Evolutionary conservation across 1,284 basidiomycete genomes (phyloP).

Genomic region (Marasmius oreades): DNA sequence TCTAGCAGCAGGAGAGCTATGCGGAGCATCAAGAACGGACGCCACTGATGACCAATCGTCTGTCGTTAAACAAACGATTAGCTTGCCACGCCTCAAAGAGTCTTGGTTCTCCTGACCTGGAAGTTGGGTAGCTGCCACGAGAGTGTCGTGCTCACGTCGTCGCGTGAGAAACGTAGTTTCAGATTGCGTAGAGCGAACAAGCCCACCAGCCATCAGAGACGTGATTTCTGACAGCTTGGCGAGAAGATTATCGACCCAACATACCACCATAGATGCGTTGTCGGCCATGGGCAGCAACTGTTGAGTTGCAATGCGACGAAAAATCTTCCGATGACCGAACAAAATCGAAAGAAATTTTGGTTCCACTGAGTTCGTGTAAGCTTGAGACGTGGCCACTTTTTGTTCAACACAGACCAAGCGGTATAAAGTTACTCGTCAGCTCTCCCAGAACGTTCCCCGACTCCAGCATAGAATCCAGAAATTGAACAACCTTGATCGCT

Average conservation of each 20-base stretch:
- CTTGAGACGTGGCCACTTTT: constrained; percentile 9
- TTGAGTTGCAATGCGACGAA: constrained; percentile 39
- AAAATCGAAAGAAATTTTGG: constrained; percentile 33
- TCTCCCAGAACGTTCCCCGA: not conserved
- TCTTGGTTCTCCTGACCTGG: constrained; percentile 43
- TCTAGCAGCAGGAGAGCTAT: constrained; percentile 54
- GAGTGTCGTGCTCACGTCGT: constrained; percentile 43
- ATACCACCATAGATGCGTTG: constrained; percentile 36
- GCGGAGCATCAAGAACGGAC: constrained; percentile 39
- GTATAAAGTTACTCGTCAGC: not conserved
- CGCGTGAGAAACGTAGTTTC: constrained; percentile 27
- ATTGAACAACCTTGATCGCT: not conserved
- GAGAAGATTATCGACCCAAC: constrained; percentile 64
- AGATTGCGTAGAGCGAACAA: constrained; percentile 19
- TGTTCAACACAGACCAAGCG: not conserved
- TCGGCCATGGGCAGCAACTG: constrained; percentile 17
- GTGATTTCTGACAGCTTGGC: constrained; percentile 45
- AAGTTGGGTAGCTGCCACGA: constrained; percentile 60
- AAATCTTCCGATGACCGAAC: constrained; percentile 47
- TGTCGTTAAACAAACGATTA: constrained; percentile 22
- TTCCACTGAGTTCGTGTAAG: constrained; percentile 23
- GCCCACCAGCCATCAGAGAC: constrained; percentile 32
- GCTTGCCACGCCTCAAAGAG: not conserved
- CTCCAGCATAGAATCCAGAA: not conserved
- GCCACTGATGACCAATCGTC: constrained; percentile 50